These are phyloP conservation scores for Allomyces macrogynus DNA, from an alignment of 192 early-diverging fungal genomes.

Conservation along the genomic window DNA sequence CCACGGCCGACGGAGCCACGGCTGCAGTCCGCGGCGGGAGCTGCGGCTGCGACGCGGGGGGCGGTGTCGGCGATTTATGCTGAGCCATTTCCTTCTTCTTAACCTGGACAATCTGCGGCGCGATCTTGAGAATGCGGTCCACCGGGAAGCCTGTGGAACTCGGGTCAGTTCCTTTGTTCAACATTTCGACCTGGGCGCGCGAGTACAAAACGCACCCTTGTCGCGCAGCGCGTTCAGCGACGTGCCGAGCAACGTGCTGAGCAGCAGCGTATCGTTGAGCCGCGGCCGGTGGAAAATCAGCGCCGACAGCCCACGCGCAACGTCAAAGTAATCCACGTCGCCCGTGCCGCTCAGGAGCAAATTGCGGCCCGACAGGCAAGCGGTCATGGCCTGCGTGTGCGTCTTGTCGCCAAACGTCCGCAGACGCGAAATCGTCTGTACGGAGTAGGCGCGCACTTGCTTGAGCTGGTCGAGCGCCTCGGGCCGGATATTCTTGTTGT, in stretches of 20 bases:
- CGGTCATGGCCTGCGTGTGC: constrained; percentile 23
- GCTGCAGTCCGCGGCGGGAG: no score
- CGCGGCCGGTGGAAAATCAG: constrained; percentile 43
- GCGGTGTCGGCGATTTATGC: no score
- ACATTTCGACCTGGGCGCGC: no score
- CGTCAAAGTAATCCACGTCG: constrained; percentile 55
- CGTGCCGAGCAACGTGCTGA: constrained; percentile 50
- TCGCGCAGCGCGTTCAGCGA: constrained; percentile 17
- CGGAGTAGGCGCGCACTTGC: constrained; percentile 17
- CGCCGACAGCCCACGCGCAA: constrained; percentile 44
- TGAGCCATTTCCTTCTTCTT: no score
- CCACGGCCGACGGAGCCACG: no score
- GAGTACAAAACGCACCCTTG: not conserved
- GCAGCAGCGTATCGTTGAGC: constrained; percentile 57
- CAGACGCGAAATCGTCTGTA: constrained; percentile 12
- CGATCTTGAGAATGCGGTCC: constrained; percentile 21
- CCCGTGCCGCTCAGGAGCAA: constrained; percentile 10
- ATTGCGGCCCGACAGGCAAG: constrained; percentile 17
- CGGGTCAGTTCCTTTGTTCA: constrained; percentile 13
- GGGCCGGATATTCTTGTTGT: not conserved
- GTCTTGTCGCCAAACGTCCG: constrained; percentile 20
- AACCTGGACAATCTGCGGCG: no score
- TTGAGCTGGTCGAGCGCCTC: constrained; percentile 2
- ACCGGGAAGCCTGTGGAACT: constrained; percentile 53
- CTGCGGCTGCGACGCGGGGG: no score